These are phyloP conservation scores for Citrus maxima DNA, from an alignment of 345 rosid genomes.

Conservation along the genomic window DNA sequence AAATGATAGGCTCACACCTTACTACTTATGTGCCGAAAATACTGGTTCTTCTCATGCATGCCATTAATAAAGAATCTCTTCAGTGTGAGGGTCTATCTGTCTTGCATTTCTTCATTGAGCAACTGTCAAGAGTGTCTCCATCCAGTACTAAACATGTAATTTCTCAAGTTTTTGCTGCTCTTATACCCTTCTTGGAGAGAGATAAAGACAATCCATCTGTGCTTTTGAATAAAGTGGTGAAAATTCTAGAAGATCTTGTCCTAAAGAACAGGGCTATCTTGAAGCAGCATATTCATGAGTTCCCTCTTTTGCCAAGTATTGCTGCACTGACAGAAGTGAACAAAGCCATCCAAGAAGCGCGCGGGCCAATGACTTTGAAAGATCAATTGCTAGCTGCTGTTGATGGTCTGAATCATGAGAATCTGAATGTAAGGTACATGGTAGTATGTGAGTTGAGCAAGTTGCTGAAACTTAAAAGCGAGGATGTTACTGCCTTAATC, in stretches of 20 bases:
- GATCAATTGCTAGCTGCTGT: conserved; percentile 78
- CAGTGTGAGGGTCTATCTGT: conserved; percentile 86
- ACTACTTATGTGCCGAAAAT: conserved; percentile 89
- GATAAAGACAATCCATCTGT: conserved; percentile 52
- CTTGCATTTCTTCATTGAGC: conserved; percentile 75
- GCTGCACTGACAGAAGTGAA: conserved; percentile 75
- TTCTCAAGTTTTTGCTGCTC: conserved; percentile 93
- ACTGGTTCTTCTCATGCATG: conserved; percentile 96
- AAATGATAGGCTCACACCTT: conserved; percentile 88
- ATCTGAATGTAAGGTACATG: conserved; percentile 97
- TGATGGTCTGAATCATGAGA: conserved; percentile 85
- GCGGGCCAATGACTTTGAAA: conserved; percentile 77
- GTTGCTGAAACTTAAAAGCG: conserved; percentile 66
- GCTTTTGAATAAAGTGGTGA: conserved; percentile 63
- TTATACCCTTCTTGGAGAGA: conserved; percentile 86
- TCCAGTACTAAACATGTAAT: conserved; percentile 82
- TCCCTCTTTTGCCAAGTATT: conserved; percentile 85
- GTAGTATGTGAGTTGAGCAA: conserved; percentile 91
- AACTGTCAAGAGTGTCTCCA: conserved; percentile 71
- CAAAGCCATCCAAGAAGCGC: conserved; percentile 88
- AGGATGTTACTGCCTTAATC: conserved; percentile 67
- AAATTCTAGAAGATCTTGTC: conserved; percentile 85
- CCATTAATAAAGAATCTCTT: conserved; percentile 75
- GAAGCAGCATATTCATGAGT: conserved; percentile 87
- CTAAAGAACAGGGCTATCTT: conserved; percentile 66